Evolutionary conservation across 495 filamentous ascomycete genomes (phyloP), one percentile per base, ranked within the genome.

Genomic region (Podospora tetraspora): DNA sequence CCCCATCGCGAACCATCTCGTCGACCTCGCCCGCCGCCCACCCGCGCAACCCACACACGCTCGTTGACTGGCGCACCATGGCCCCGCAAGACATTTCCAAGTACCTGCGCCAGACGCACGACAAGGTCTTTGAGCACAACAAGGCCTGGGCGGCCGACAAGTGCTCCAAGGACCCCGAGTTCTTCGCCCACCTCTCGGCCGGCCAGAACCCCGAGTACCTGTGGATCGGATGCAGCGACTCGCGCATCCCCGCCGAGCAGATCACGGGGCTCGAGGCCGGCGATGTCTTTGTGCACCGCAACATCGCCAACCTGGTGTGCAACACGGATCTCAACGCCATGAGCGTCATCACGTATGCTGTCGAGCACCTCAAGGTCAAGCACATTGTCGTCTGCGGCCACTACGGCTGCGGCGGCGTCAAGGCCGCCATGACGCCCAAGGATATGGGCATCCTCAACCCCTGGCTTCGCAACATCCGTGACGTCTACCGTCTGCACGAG

Each of bases 181-280:
- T 85, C 78, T 88, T 88, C 71, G 72, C 73, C 30, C 79, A 83
- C 66, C 81, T 88, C 24, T 76, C 77, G 37, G 78, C 79, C 16
- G 85, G 85, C 6, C 86, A 88, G 73, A 78, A 73, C 58, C 86
- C 86, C 57, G 82, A 88, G 69, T 87, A 86, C 67, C 81, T 88
- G 59, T 92, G 88, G 83, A 87, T 88, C 72, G 87, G 87, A 56
- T 89, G 87, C 79, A 84, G 82, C 75, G 87, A 89, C 75, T 86
- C 84, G 58, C 85, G 87, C 67, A 86, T 88, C 70, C 87, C 87
- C 27, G 87, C 85, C 57, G 86, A 87, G 75, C 81, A 82, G 69
- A 82, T 89, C 73, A 83, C 85, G 27, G 86, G 87, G 52, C 77
- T 88, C n/a, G 75, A 80, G 34, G 83, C 87, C 57, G 87, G 87